phyloP scores from a whole-genome alignment of 148 eudicot species.

The Chenopodium berlandieri region DNA sequence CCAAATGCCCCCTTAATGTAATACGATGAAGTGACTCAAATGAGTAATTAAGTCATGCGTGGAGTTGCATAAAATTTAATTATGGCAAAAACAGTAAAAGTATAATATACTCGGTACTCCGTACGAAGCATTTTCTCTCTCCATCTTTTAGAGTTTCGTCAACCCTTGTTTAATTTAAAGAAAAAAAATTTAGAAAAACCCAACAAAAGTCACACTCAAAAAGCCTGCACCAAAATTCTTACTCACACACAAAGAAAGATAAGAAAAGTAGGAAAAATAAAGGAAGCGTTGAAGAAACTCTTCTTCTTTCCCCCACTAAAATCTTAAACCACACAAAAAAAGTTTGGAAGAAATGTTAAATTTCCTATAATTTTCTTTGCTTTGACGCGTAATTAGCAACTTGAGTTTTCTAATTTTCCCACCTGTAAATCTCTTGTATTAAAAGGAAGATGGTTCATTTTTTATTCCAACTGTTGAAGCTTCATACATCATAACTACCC shows the following conservation, averaged over 20 bases:
- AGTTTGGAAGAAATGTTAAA: background rate
- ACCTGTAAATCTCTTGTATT: constrained; percentile 18
- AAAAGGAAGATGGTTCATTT: constrained; percentile 11
- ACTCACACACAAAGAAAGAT: constrained; percentile 1
- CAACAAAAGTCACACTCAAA: background rate
- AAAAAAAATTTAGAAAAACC: background rate
- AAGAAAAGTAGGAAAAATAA: background rate
- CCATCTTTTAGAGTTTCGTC: background rate
- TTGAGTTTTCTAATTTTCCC: constrained; percentile 4
- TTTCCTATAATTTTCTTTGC: constrained; percentile 4
- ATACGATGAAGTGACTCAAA: too few species aligned
- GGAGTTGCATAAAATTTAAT: too few species aligned
- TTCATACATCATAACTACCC: constrained; percentile 23
- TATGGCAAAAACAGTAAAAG: too few species aligned
- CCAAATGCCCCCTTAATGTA: too few species aligned
- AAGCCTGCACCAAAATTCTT: constrained; percentile 12
- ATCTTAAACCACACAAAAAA: background rate
- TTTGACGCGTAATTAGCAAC: constrained; percentile 21
- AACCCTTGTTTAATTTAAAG: background rate
- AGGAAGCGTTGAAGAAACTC: constrained; percentile 36
- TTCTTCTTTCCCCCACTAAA: background rate
- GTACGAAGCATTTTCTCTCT: background rate
- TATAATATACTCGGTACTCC: too few species aligned
- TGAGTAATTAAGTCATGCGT: too few species aligned
- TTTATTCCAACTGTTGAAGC: constrained; percentile 14